Percentiles rank a stretch among this genome's conserved stretches.
These are phyloP conservation scores for Pleurotus eryngii DNA, from an alignment of 768 basidiomycete genomes.

Conservation along the genomic window DNA sequence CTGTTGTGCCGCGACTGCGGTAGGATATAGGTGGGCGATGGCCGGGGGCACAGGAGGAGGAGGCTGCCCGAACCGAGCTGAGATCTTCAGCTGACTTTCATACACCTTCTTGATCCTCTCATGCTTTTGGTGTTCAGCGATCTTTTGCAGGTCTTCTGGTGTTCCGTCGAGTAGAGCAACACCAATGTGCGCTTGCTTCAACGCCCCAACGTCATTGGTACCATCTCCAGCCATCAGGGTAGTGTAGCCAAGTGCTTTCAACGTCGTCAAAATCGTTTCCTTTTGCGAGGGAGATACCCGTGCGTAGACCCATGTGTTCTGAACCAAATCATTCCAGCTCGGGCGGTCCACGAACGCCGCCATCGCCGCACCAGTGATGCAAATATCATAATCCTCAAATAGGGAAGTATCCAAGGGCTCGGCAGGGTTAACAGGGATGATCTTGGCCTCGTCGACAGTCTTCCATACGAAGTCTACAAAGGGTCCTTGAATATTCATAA, in stretches of 20 bases:
- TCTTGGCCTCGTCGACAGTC: slow-evolving; percentile 86
- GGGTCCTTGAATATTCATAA: background rate
- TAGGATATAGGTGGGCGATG: slow-evolving; percentile 84
- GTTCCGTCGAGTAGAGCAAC: slow-evolving; percentile 92
- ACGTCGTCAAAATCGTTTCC: slow-evolving; percentile 88
- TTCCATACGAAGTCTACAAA: slow-evolving; percentile 82
- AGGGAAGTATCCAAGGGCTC: slow-evolving; percentile 75
- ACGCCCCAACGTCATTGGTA: slow-evolving; percentile 97
- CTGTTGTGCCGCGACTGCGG: slow-evolving; percentile 88
- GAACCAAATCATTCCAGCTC: slow-evolving; percentile 79
- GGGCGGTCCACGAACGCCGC: slow-evolving; percentile 75
- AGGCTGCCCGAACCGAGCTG: slow-evolving; percentile 84
- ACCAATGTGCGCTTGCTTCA: slow-evolving; percentile 97
- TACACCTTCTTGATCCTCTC: slow-evolving; percentile 97
- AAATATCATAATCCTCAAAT: slow-evolving; percentile 90
- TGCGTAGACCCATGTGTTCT: slow-evolving; percentile 98
- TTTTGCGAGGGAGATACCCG: slow-evolving; percentile 96
- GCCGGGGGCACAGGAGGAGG: slow-evolving; percentile 91
- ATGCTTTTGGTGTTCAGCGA: slow-evolving; percentile 85
- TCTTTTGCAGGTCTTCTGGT: slow-evolving; percentile 86
- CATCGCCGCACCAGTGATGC: slow-evolving; percentile 92
- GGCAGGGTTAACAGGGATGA: slow-evolving; percentile 81
- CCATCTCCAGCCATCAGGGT: slow-evolving; percentile 99
- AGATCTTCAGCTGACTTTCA: slow-evolving; percentile 90
- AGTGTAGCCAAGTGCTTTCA: slow-evolving; percentile 84